Evolutionary conservation across 345 rosid genomes (phyloP).

Genomic region (Lumnitzera littorea): DNA sequence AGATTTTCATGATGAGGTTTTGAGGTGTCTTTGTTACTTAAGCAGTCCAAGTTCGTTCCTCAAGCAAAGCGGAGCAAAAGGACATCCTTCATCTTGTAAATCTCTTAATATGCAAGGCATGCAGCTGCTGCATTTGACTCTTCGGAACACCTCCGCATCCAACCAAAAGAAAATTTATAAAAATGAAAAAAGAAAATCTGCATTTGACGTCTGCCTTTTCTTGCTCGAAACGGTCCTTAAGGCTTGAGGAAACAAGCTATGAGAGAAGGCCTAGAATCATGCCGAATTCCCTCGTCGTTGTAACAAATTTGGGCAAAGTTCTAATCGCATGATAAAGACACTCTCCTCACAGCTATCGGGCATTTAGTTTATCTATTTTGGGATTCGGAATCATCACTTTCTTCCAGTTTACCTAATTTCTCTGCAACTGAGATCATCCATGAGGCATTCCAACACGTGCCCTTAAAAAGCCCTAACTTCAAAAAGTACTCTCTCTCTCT

Average conservation of each 20-base stretch:
- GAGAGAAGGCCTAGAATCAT: constrained; percentile 8
- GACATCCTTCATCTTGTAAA: no score
- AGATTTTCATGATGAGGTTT: no score
- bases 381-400: constrained; percentile 14
- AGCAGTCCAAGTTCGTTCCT: no score
- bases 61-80: no score
- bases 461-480: constrained; percentile 5
- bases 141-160: no score
- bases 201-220: no score
- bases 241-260: constrained; percentile 9
- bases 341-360: constrained; percentile 8
- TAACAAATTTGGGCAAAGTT: constrained; percentile 17
- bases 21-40: no score
- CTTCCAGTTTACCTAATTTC: constrained; percentile 10
- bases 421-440: background rate
- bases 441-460: constrained; percentile 1
- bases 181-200: no score
- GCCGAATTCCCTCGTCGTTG: constrained; percentile 12
- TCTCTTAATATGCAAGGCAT: no score
- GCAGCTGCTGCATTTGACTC: no score
- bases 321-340: constrained; percentile 23
- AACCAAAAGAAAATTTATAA: no score
- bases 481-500: background rate
- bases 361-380: constrained; percentile 1
- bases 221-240: background rate